Base-by-base conservation (phyloP, 2,329 filamentous ascomycete genomes). In the Apiospora phragmitis region DNA sequence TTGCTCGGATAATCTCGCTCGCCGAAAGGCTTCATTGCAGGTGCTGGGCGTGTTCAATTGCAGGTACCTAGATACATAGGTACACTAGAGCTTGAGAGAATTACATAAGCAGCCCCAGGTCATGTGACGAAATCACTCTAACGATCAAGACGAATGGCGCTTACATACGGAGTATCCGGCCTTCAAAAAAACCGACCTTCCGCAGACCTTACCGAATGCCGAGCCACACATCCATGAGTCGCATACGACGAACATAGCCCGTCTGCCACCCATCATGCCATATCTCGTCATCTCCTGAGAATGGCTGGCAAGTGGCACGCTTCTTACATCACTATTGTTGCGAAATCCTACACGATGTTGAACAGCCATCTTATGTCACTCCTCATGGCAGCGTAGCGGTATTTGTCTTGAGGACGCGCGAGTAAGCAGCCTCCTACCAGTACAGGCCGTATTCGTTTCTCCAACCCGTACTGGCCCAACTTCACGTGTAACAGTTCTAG, bases 341-440 rank as follows among this genome's bases (percentile, higher is more conserved):
- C 32, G 55, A 38, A 38, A 62, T 38, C 55, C 55, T 62, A 62
- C 32, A 38, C 32, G 32, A 62, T 35, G 55, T 8, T 62, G 55
- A 35, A 62, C 29, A n/a, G 55, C 32, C 55, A 38, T 38, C 55
- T 62, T 62, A 62, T 62, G 55, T 38, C 55, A 62, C 55, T 35
- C 32, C 32, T 38, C 32, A n/a, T 38, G 12, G n/a, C 47, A 24
- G 47, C 24, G 24, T n/a, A 26, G n/a, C 47, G 29, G 29, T 59
- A 35, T 59, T 21, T 21, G 51, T 59, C 51, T 21, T 32, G 51
- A 59, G 49, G 29, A 59, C 21, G 51, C 51, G 32, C 29, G 51
- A 35, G 51, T 59, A 59, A 59, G 51, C 51, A 59, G 51, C 51
- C 51, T 59, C 51, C 21, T 59, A n/a, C n/a, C n/a, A n/a, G n/a